Evolutionary conservation across 75 land plant genomes (phyloP), one percentile per base, ranked within the genome.

Genomic region (Pinus tabuliformis): DNA sequence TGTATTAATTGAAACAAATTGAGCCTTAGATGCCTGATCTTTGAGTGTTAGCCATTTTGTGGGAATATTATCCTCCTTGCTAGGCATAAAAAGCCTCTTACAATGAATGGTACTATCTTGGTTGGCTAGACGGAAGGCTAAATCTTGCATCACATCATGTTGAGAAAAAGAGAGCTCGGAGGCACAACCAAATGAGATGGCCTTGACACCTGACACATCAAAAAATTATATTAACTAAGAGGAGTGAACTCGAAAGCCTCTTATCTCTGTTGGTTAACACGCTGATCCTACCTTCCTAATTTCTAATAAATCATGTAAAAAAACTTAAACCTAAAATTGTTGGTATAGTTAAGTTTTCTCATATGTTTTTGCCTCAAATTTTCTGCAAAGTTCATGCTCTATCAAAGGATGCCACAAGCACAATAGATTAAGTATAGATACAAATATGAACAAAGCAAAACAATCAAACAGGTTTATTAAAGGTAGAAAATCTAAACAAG

Each of bases 111-210:
- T 18, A 6, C 39, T 14, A 15, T 78, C 83, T 2, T 26, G 75
- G 42, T 75, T 85, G 58, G 73, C 77, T 28, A 81, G 3, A 62
- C 85, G 74, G 59, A 90, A 78, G 72, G 89, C 92, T 62, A 90
- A 81, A 66, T 90, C 92, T 78, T 89, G 75, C 73, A 90, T 65
- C 6, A 87, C 81, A 81, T 90, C 89, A 76, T 90, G 92, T 26
- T 89, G 91, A 42, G 83, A 79, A 28, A 85, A 85, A 22, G 73
- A 87, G 57, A 90, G 76, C 39, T 87, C 91, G 61, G 57, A 78
- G 65, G 75, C 76, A 75, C 81, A 77, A 33, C 89, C 76, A 65
- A 82, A 85, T 54, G 56, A 22, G 6, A 73, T 54, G 17, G 74
- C 56, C 56, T 5, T n/a, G 33, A 24, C 36, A n/a, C 58, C 74